These are phyloP conservation scores for Saccharomycopsis sp. DNA, from an alignment of 805 yeast genomes.

Conservation along the genomic window DNA sequence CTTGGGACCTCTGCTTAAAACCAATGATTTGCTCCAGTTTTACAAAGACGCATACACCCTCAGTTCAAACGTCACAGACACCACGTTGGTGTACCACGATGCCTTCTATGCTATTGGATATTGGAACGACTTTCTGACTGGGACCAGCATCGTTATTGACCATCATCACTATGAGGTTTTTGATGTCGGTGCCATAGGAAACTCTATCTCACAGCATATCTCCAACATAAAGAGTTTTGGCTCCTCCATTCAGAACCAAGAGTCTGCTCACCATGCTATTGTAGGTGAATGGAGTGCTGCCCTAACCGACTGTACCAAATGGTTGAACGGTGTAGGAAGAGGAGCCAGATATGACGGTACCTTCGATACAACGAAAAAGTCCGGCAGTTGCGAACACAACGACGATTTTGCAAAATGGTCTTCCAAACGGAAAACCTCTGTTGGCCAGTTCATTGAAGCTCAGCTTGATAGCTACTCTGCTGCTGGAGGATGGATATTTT, in stretches of 20 bases:
- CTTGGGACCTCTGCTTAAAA: constrained; percentile 59
- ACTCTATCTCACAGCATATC: constrained; percentile 55
- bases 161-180: constrained; percentile 92
- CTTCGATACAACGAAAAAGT: constrained; percentile 31
- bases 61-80: constrained; percentile 48
- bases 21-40: constrained; percentile 50
- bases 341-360: constrained; percentile 79
- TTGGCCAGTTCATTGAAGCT: constrained; percentile 76
- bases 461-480: constrained; percentile 80
- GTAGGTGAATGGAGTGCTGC: constrained; percentile 93
- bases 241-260: constrained; percentile 26
- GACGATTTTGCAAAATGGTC: constrained; percentile 52
- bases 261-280: constrained; percentile 64
- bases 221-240: constrained; percentile 46
- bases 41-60: constrained; percentile 55
- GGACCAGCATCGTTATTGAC: constrained; percentile 69
- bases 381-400: constrained; percentile 57
- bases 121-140: constrained; percentile 54
- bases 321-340: constrained; percentile 82
- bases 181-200: constrained; percentile 50
- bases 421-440: constrained; percentile 43
- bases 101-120: constrained; percentile 59
- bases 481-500: constrained; percentile 82
- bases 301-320: constrained; percentile 79
- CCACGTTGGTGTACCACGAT: constrained; percentile 70